Evolutionary conservation across 176 grass and related monocot genomes (phyloP).

Genomic region (Puya raimondii): DNA sequence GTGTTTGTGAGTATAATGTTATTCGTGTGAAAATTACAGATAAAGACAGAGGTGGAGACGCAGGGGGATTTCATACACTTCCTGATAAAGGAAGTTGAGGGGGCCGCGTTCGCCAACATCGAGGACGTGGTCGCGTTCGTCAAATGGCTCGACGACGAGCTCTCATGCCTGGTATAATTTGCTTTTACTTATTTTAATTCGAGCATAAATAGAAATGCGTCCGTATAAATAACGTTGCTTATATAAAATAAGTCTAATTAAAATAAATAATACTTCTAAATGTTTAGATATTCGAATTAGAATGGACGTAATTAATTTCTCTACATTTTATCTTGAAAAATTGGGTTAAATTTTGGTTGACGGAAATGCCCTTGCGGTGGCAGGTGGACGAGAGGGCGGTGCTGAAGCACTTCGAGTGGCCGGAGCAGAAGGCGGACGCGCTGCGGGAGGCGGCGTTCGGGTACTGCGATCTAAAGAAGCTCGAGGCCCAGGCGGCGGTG

Average conservation of each 20-base stretch:
- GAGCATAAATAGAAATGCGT: no score
- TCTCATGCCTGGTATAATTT: slow-evolving; percentile 67
- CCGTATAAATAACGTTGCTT: no score
- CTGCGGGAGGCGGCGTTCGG: slow-evolving; percentile 97
- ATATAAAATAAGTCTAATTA: no score
- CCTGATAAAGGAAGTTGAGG: slow-evolving; percentile 80
- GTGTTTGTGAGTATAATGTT: no score
- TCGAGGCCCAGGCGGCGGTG: slow-evolving; percentile 41
- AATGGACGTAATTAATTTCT: no score
- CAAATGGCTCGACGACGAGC: slow-evolving; percentile 98
- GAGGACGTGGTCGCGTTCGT: slow-evolving; percentile 87
- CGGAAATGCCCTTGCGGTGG: not conserved
- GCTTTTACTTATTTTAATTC: no score
- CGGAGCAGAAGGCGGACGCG: slow-evolving; percentile 94
- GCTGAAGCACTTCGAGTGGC: slow-evolving; percentile 98
- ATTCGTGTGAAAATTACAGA: slow-evolving; percentile 23
- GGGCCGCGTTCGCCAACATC: slow-evolving; percentile 51
- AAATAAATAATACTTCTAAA: no score
- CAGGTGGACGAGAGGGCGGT: slow-evolving; percentile 98
- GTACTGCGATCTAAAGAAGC: slow-evolving; percentile 81
- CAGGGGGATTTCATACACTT: slow-evolving; percentile 83
- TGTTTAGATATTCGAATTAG: no score
- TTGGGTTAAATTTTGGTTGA: not conserved
- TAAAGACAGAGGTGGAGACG: slow-evolving; percentile 80
- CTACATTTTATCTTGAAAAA: no score